Evolutionary conservation across 164 flowering plant genomes (phyloP), one percentile per base, ranked within the genome.

Genomic region (Malania oleifera): DNA sequence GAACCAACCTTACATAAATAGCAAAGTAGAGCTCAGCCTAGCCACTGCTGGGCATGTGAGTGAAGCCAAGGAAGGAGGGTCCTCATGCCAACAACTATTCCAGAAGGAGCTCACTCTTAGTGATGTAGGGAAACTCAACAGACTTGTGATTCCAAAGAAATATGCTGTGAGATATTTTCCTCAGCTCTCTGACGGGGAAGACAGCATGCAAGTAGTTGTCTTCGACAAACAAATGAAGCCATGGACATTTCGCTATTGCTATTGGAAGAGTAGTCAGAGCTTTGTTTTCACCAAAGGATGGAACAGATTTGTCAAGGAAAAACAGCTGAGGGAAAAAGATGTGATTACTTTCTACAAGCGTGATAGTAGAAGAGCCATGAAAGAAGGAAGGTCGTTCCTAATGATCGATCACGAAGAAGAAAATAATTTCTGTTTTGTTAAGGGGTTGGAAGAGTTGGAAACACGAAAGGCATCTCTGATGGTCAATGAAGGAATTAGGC

Each of bases 261-360:
- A 87, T 37, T 90, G 95, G 95, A 81, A 68, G 61, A 87, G 95
- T 62, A 90, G 93, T 75, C 87, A 82, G 59, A 90, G 95, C 59
- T 87, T 48, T 60, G 95, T 90, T 26, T 81, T 90, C 60, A 85
- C 93, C 0, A 73, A 80, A 57, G 95, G 93, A 0, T 90, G 95
- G 97, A 87, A 73, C 44, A 34, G 71, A 59, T 87, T 87, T 60
- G 91, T 82, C 26, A 81, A 73, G 70, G 95, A 80, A 1, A 87
- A 82, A 67, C 57, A 73, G 1, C 27, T 90, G 61, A 68, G 73
- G 54, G 73, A 77, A 0, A 76, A 71, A 13, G 97, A 90, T n/a
- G 60, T 70, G 5, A 52, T 86, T 23, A 61, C 68, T 4, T 81
- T 86, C 66, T 77, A 70, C 62, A 52, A 31, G 38, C 71, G 79